Conservation (phyloP, 805 yeast genomes). For the Saccharomyces mikatae region DNA sequence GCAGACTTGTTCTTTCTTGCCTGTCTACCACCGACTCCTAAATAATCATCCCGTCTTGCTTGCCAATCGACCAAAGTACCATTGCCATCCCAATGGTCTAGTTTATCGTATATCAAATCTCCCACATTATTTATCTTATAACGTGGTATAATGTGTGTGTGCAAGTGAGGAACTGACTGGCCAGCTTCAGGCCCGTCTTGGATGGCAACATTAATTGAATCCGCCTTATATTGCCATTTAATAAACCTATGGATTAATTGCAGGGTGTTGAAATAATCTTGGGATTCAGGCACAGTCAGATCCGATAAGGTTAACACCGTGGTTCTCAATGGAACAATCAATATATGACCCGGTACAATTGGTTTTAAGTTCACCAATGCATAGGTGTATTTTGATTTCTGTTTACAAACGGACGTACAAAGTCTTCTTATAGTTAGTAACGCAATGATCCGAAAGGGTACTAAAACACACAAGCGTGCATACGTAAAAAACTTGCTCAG, state of each 20-base stretch:
- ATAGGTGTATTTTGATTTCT: slow-evolving; percentile 56
- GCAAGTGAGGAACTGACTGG: slow-evolving; percentile 91
- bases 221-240: slow-evolving; percentile 61
- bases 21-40: slow-evolving; percentile 17
- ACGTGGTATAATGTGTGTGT: slow-evolving; percentile 89
- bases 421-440: not conserved
- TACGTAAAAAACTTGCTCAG: slow-evolving; percentile 29
- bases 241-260: slow-evolving; percentile 66
- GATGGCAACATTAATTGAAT: slow-evolving; percentile 79
- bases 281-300: slow-evolving; percentile 59
- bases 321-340: slow-evolving; percentile 73
- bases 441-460: not conserved
- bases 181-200: slow-evolving; percentile 97
- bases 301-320: slow-evolving; percentile 58
- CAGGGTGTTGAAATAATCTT: slow-evolving; percentile 70
- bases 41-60: slow-evolving; percentile 24
- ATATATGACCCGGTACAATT: slow-evolving; percentile 85
- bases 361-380: slow-evolving; percentile 92
- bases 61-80: slow-evolving; percentile 18
- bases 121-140: slow-evolving; percentile 49
- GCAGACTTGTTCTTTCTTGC: slow-evolving; percentile 21
- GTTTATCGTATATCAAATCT: slow-evolving; percentile 61
- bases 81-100: slow-evolving; percentile 53
- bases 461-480: slow-evolving; percentile 1
- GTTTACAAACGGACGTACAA: not conserved